Percentiles rank a stretch among this genome's conserved stretches.
phyloP scores from a whole-genome alignment of 2,329 filamentous ascomycete genomes.

The Celoporthe dispersa region DNA sequence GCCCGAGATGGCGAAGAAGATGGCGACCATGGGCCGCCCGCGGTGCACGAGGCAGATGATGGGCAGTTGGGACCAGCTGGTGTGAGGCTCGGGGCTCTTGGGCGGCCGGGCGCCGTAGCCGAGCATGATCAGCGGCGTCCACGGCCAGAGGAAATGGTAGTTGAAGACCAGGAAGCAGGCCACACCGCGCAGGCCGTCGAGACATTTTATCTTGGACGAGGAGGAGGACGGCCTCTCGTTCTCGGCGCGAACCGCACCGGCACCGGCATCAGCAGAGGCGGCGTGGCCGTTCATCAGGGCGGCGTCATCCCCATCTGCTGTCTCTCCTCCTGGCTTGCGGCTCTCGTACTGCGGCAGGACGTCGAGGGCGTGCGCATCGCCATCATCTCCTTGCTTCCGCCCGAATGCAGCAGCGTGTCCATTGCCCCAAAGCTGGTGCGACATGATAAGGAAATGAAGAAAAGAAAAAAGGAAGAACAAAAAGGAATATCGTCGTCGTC shows the following conservation, averaged over 20 bases:
- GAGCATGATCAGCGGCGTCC: constrained; percentile 46
- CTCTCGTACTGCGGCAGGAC: constrained; percentile 3
- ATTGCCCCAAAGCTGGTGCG: neutral
- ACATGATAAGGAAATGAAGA: neutral
- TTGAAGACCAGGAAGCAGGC: constrained; percentile 49
- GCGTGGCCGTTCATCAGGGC: neutral
- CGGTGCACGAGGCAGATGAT: constrained; percentile 46
- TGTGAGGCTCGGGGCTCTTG: constrained; percentile 41
- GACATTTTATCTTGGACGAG: constrained; percentile 43
- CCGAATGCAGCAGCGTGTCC: neutral
- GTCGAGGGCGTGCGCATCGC: constrained; percentile 1
- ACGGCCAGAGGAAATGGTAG: constrained; percentile 48
- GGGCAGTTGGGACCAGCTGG: constrained; percentile 41
- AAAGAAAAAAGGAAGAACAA: neutral
- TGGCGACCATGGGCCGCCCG: constrained; percentile 47
- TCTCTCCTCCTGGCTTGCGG: neutral
- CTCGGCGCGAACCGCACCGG: neutral
- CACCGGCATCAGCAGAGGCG: neutral
- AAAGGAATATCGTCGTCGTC: neutral
- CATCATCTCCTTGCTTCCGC: neutral
- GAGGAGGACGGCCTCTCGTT: neutral
- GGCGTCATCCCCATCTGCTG: neutral
- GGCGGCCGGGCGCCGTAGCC: constrained; percentile 45
- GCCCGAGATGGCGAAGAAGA: constrained; percentile 50
- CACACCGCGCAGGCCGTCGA: constrained; percentile 48